Evolutionary conservation across 75 land plant genomes (phyloP).

Genomic region (Picea sitchensis): DNA sequence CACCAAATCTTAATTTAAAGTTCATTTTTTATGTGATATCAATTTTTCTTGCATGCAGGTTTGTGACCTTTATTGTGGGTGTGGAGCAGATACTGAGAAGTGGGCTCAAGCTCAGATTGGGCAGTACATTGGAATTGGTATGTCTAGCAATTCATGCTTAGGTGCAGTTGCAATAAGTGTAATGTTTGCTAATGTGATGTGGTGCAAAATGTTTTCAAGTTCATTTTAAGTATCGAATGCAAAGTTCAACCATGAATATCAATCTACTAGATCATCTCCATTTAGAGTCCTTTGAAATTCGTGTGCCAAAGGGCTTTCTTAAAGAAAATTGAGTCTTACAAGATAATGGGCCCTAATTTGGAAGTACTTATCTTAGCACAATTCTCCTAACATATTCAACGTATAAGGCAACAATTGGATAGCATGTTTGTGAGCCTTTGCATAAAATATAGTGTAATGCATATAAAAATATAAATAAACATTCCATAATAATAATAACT

Average conservation of each 20-base stretch:
- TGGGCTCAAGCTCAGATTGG: constrained; percentile 52
- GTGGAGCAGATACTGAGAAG: constrained; percentile 38
- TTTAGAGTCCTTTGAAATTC: not conserved
- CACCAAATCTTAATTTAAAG: too few species aligned
- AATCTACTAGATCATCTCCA: not conserved
- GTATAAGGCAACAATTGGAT: too few species aligned
- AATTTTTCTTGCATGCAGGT: constrained; percentile 20
- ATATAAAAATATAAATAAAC: too few species aligned
- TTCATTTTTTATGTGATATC: too few species aligned
- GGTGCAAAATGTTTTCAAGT: not conserved
- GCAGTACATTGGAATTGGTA: constrained; percentile 46
- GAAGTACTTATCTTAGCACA: too few species aligned
- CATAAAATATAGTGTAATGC: too few species aligned
- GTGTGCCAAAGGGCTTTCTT: too few species aligned
- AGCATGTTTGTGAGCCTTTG: too few species aligned
- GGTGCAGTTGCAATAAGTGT: not conserved
- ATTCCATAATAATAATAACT: too few species aligned
- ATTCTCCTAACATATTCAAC: too few species aligned
- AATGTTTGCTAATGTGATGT: not conserved
- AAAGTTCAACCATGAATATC: not conserved
- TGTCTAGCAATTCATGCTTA: not conserved
- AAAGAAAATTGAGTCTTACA: too few species aligned
- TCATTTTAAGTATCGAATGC: not conserved
- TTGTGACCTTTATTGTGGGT: constrained; percentile 56
- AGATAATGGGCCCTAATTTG: too few species aligned